These are phyloP conservation scores for Penicillium sp. DNA, from an alignment of 2,329 filamentous ascomycete species.

Conservation along the genomic window DNA sequence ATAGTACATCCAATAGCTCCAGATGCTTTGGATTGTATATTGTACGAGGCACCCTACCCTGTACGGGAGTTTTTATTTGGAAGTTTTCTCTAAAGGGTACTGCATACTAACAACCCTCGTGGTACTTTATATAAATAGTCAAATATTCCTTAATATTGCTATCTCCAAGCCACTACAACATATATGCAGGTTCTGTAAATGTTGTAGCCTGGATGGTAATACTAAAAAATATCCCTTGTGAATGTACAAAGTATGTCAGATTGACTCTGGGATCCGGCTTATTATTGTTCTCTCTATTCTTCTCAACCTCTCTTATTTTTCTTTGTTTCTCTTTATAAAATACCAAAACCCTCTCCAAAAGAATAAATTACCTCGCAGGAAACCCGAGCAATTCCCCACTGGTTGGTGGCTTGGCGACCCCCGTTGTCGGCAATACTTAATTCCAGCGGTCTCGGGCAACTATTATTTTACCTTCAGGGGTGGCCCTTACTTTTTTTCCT, in stretches of 20 bases:
- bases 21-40: neutral
- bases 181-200: neutral
- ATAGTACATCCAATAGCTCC: neutral
- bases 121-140: neutral
- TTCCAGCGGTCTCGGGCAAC: conserved; percentile 24
- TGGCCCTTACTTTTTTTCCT: conserved; percentile 18
- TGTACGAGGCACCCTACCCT: neutral
- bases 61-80: neutral
- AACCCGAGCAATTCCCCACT: conserved; percentile 12
- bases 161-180: neutral
- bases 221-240: neutral
- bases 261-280: neutral
- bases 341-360: neutral
- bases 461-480: conserved; percentile 31
- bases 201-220: neutral
- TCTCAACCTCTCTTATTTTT: neutral
- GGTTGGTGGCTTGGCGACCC: conserved; percentile 21
- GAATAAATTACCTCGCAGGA: conserved; percentile 5
- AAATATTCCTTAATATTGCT: neutral
- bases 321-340: neutral
- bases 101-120: too few relatives aligned
- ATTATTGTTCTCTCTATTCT: neutral
- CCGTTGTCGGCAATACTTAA: conserved; percentile 29
- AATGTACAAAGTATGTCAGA: neutral
- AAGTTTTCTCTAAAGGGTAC: neutral